Conservation (phyloP, 164 flowering plant species). For the Nelumbo lutea region DNA sequence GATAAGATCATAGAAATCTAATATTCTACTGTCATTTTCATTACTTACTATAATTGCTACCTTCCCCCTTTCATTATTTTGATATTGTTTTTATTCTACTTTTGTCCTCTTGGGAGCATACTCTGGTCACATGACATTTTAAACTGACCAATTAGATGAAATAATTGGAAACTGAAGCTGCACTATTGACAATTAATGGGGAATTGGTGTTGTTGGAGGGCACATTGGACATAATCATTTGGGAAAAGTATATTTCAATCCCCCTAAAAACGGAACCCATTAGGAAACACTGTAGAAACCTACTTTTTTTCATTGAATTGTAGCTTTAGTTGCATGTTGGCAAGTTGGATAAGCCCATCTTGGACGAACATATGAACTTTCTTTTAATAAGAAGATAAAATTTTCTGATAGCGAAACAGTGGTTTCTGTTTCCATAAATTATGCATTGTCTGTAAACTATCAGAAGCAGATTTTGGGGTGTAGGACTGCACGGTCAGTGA, state of each 20-base stretch:
- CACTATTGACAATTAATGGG: neutral
- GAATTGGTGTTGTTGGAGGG: neutral
- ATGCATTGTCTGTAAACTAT: no score
- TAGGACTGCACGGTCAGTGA: no score
- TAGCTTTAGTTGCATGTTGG: neutral
- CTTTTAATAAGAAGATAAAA: neutral
- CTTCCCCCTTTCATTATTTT: neutral
- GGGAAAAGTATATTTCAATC: neutral
- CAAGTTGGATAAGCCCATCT: neutral
- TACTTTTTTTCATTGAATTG: no score
- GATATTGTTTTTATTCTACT: neutral
- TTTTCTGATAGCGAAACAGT: neutral
- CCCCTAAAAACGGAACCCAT: neutral
- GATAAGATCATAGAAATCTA: neutral
- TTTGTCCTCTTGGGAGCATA: neutral
- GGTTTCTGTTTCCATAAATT: no score
- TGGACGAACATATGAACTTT: neutral
- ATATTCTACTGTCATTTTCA: neutral
- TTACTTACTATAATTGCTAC: neutral
- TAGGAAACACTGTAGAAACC: neutral
- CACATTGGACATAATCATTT: neutral
- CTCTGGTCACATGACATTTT: neutral
- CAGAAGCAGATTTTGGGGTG: no score
- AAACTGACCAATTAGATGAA: neutral
- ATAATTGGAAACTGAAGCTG: neutral